Base-by-base conservation (phyloP, 352 stramenopile genomes). In the Pythium oligandrum region DNA sequence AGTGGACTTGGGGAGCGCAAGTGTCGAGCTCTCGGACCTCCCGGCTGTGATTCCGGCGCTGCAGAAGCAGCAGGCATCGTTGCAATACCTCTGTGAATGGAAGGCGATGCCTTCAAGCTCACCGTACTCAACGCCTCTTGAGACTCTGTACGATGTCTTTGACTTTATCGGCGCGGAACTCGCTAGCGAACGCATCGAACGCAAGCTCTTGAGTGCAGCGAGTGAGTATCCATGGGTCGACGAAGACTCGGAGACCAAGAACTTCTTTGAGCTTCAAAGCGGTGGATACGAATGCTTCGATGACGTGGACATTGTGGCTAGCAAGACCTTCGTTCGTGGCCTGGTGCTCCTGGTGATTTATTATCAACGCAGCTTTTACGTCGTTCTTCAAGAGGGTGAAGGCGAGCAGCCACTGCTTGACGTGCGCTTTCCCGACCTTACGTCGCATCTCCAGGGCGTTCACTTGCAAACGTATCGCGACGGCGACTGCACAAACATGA, bases 211-310 rank as follows among this genome's bases (percentile, higher is more conserved):
- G 26, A 83, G 89, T 33, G 90, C 88, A 39, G 78, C 83, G 7
- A 64, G 78, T 30, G 85, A 97, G 51, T 90, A 96, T 58, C 36
- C 66, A 7, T 98, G 93, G 94, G 90, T 98, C 17, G 88, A 98
- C 49, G 75, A 86, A 36, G 90, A 97, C 36, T 51, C 45, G 0
- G 74, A 73, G 33, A 39, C 52, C 11, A 83, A 82, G 44, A 89
- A 92, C 37, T 98, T 98, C 67, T 98, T 98, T 58, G 93, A 98
- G 68, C 63, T 98, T n/a, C 72, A 95, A 48, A 91, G 78, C 40
- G 78, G 85, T 34, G 83, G 81, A n/a, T 91, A 89, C 49, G 75
- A 92, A 37, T 90, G 83, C 59, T 92, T 93, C 50, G 84, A 92
- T 55, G 84, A 76, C 34, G 67, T 95, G 10, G 85, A 95, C 45